These are phyloP conservation scores for Pseudopyrenochaeta lycopersici DNA, from an alignment of 2,329 filamentous ascomycete species.

Conservation along the genomic window DNA sequence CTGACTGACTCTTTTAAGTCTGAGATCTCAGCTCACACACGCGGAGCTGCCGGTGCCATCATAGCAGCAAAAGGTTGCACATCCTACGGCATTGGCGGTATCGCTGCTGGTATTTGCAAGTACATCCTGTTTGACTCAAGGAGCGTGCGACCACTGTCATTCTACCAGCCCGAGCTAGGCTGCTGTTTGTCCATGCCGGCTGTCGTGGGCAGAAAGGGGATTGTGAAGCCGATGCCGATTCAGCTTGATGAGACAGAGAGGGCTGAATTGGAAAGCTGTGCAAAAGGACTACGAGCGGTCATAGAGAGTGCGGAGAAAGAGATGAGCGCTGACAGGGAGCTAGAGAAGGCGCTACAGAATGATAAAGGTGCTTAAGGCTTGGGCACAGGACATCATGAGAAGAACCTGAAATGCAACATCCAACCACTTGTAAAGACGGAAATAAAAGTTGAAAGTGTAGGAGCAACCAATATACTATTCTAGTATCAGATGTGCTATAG, in stretches of 20 bases:
- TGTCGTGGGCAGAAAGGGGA: conserved; percentile 58
- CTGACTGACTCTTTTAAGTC: conserved; percentile 35
- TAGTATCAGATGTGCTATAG: too few species aligned
- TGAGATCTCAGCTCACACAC: conserved; percentile 56
- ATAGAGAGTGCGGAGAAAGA: conserved; percentile 51
- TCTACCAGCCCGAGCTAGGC: conserved; percentile 57
- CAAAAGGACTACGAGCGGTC: conserved; percentile 44
- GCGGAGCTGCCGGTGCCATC: conserved; percentile 58
- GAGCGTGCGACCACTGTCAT: conserved; percentile 59
- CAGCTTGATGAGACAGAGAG: conserved; percentile 47
- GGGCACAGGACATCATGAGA: too few species aligned
- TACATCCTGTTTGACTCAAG: conserved; percentile 60
- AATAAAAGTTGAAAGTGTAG: too few species aligned
- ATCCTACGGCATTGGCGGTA: conserved; percentile 60
- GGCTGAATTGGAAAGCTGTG: conserved; percentile 44
- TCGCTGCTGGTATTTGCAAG: conserved; percentile 59
- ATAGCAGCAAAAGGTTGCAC: conserved; percentile 61
- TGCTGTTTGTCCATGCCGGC: conserved; percentile 62
- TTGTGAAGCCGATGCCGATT: conserved; percentile 52
- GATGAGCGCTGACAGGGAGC: conserved; percentile 33
- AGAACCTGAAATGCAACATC: too few species aligned
- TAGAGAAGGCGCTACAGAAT: conserved; percentile 35
- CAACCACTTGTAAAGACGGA: too few species aligned
- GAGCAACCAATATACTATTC: too few species aligned
- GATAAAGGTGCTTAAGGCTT: conserved; percentile 17